Evolutionary conservation across 768 basidiomycete species (phyloP), one percentile per base, ranked within the genome.

Genomic region (Suillus placidus): DNA sequence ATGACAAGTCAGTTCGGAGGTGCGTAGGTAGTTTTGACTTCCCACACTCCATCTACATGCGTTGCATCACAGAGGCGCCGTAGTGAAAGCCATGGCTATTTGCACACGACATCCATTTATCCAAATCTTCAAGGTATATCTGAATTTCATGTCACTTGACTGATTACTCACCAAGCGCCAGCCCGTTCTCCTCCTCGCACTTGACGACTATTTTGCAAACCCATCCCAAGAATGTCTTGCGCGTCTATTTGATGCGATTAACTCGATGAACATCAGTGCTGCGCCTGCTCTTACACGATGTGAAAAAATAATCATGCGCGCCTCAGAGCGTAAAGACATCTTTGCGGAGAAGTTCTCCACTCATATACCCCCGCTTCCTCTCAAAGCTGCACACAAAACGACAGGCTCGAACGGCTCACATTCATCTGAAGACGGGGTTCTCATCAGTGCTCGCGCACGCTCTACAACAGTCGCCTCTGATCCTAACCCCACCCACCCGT

Each of bases 101-200:
- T 95, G 93, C 74, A 96, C 94, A 1, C 88, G 90, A 40, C 91
- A 95, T 78, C 94, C 96, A 0, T 97, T 92, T 76, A 95, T 98
- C 65, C 94, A 97, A 71, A 93, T 97, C 70, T 97, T 95, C 85
- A 95, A 97, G 85, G 95, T 90, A 64, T 67, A 82, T 69, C 30
- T 35, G 13, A 37, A 56, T 16, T 43, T 12, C 40, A n/a, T 40
- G 8, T 38, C 58, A 56, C 54, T 58, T 68, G 66, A 57, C 71
- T 66, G 55, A 58, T 63, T 49, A 37, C 64, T 43, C 62, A 14
- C n/a, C 42, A 8, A 37, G 67, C 12, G n/a, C 61, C 63, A 97
- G 95, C 96, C 96, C 18, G 87, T 98, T 60, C 87, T 99, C 12
- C 81, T 97, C 2, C 89, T 99, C 72, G 96, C 97, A 6, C 84